Base-by-base conservation (phyloP, 177 flowering plant species). In the Telopea speciosissima region DNA sequence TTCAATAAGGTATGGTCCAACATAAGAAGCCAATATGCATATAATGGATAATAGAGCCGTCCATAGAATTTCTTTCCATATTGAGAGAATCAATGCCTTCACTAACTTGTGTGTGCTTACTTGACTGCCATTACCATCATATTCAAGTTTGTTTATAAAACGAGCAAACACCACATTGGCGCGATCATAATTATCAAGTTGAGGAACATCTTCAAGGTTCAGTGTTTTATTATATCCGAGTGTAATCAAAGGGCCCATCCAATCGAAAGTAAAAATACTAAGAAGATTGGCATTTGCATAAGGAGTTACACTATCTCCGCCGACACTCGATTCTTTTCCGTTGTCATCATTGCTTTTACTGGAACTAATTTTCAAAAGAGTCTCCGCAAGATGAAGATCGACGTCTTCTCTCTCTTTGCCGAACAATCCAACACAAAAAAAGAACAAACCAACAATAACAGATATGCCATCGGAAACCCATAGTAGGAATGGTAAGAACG, bases 151-250 rank as follows among this genome's bases (percentile, higher is more conserved):
- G 59, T 45, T 66, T 66, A 59, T 75, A 49, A 82, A 74, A 68
- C 62, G 26, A 6, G 79, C 72, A 68, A 71, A 82, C 9, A 83
- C 71, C 58, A 75, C 75, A 49, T 62, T 63, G 63, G 72, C 81
- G 68, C 79, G 76, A 67, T 84, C 83, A 3, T 16, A 2, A 21
- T 24, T 8, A 1, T 61, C 75, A 40, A 84, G 80, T 63, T 79
- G 79, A 67, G 87, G 87, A 75, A 84, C 81, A 80, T 84, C 85
- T 66, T 81, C 83, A 49, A 84, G 80, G 69, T 84, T 81, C 72
- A 84, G 69, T 24, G 72, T 54, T 66, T 79, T 81, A 68, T 70
- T 74, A n/a, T 78, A 52, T 24, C 83, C 81, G 9, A 54, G 36
- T n/a, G 76, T 68, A 58, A 81, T 28, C 62, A 81, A 62, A 65